A percentile compares a stretch with the other conserved stretches of the same genome.
phyloP scores from a whole-genome alignment of 164 flowering plant genomes.

The Vitis amurensis region DNA sequence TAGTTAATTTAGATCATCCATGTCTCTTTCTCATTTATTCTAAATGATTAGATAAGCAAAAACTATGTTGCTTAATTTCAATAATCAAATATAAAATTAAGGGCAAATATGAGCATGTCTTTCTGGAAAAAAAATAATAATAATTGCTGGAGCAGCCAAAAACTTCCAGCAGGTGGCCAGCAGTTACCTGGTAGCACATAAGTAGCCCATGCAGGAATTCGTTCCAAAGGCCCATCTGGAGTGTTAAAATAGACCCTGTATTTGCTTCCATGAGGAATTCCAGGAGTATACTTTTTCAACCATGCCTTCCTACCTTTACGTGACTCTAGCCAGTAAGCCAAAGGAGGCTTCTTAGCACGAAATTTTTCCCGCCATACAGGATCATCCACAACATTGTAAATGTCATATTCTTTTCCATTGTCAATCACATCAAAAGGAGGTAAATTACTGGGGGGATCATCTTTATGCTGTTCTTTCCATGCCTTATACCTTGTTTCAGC shows the following conservation, averaged over 20 bases:
- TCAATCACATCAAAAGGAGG: slow-evolving; percentile 81
- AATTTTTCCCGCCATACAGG: slow-evolving; percentile 69
- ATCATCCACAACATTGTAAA: slow-evolving; percentile 55
- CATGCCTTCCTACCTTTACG: slow-evolving; percentile 97
- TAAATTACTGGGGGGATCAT: slow-evolving; percentile 73
- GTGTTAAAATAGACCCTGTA: slow-evolving; percentile 96
- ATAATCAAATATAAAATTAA: too few relatives aligned
- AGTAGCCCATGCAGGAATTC: slow-evolving; percentile 98
- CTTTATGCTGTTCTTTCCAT: slow-evolving; percentile 85
- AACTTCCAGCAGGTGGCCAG: background rate
- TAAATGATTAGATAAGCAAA: too few relatives aligned
- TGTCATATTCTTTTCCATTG: slow-evolving; percentile 71
- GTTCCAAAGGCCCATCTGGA: slow-evolving; percentile 83
- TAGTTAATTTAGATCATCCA: too few relatives aligned
- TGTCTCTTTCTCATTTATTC: too few relatives aligned
- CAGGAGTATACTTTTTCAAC: slow-evolving; percentile 81
- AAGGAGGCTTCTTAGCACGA: slow-evolving; percentile 68
- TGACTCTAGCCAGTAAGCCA: slow-evolving; percentile 87
- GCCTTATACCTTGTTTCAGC: slow-evolving; percentile 83
- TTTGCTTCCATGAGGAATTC: slow-evolving; percentile 88
- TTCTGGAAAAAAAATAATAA: background rate
- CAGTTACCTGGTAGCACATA: slow-evolving; percentile 85
- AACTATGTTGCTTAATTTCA: too few relatives aligned
- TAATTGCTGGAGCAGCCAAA: background rate
- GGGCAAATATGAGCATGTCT: too few relatives aligned